Base-by-base conservation (phyloP, 139 green algal species). In the Spirogloea muscicola region DNA sequence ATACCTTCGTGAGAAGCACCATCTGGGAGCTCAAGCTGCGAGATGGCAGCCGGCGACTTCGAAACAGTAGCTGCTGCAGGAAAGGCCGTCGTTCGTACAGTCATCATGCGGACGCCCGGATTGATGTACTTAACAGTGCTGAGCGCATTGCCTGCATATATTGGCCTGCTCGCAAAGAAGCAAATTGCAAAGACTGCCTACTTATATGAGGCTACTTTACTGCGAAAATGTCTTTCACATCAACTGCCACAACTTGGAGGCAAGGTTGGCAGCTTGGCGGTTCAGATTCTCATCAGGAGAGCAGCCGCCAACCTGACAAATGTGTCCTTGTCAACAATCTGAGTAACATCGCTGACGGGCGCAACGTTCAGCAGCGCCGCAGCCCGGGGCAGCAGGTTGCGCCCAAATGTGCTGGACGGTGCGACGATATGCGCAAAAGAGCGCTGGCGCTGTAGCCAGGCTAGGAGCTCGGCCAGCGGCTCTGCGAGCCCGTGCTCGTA, bases 111-210 rank as follows among this genome's bases (percentile, higher is more conserved):
- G 0, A 81, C 33, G 1, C 72, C 82, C 1, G 69, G 49, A 2
- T 49, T 68, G 0, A 34, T 33, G 49, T 51, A 85, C 48, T 77
- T 33, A 2, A 97, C 88, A 0, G 90, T 96, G 3, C 82, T 83
- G 27, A 96, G 65, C 0, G 89, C 92, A 46, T 97, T 97, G 40
- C 92, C 92, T 7, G 92, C 92, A 63, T 97, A 97, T 25, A 95
- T 77, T 13, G 75, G 75, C 25, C 71, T 79, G 69, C 10, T 31
- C 16, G 21, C 27, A 33, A 31, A 31, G n/a, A 62, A 68, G 62
- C 21, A 68, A 16, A 18, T 29, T 63, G 41, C 1, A 60, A 10
- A 64, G 41, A 25, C 1, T 60, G n/a, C n/a, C 10, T 1, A 25
- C 1, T 64, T 16, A 41, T 39, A 31, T 64, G 55, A 55, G 21